Evolutionary conservation across 192 early-diverging fungal species (phyloP).

Genomic region (Coemansia sp.): DNA sequence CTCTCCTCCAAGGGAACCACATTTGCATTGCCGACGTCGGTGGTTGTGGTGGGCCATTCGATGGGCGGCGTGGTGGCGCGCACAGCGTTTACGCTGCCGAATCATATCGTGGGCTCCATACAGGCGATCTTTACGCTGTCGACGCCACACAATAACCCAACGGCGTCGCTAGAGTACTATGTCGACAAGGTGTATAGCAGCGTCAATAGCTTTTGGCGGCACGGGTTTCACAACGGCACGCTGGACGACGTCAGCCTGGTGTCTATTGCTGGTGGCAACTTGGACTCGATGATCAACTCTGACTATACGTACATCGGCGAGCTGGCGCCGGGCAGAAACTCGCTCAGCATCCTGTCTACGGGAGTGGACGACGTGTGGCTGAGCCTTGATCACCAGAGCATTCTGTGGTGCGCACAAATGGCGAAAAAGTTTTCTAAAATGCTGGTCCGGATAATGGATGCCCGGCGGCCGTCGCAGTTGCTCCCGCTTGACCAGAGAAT

Average conservation of each 20-base stretch:
- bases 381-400: constrained; percentile 79
- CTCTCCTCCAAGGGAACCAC: constrained; percentile 17
- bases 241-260: constrained; percentile 66
- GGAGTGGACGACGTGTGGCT: constrained; percentile 85
- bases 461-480: constrained; percentile 56
- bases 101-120: constrained; percentile 68
- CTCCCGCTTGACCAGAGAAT: constrained; percentile 62
- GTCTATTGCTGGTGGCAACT: constrained; percentile 87
- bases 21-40: constrained; percentile 61
- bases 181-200: constrained; percentile 60
- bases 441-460: constrained; percentile 63
- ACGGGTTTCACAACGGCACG: constrained; percentile 43
- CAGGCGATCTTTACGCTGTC: constrained; percentile 84
- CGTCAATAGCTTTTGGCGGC: constrained; percentile 72
- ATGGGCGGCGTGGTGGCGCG: constrained; percentile 97
- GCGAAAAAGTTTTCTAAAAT: constrained; percentile 60
- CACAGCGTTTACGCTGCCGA: constrained; percentile 66
- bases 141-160: constrained; percentile 82
- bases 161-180: constrained; percentile 65
- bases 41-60: constrained; percentile 87
- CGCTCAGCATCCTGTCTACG: constrained; percentile 77
- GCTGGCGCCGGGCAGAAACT: constrained; percentile 63
- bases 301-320: constrained; percentile 67
- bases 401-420: constrained; percentile 93
- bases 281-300: constrained; percentile 82